phyloP scores from a whole-genome alignment of 2,329 filamentous ascomycete genomes.

The Tolypocladium ovalisporum region DNA sequence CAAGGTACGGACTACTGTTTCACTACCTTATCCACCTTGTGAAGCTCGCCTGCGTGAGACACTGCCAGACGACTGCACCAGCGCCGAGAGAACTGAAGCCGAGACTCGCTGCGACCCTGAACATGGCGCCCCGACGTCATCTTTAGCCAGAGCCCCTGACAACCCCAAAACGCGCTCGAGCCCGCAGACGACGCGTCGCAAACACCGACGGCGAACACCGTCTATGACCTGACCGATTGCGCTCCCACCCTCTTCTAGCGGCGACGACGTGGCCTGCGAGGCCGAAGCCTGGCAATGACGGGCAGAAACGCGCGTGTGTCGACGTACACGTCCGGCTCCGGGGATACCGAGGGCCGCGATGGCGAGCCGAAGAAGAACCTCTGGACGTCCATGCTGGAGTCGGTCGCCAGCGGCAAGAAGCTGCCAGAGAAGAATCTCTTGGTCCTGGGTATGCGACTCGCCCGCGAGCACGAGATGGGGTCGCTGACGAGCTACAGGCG shows the following conservation, averaged over 20 bases:
- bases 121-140: constrained; percentile 17
- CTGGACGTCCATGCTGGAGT: constrained; percentile 89
- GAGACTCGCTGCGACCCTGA: constrained; percentile 5
- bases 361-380: constrained; percentile 75
- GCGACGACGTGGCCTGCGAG: constrained; percentile 4
- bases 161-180: constrained; percentile 5
- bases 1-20: no score
- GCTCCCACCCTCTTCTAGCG: constrained; percentile 1
- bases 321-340: constrained; percentile 46
- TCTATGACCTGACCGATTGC: neutral
- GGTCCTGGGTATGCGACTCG: constrained; percentile 54
- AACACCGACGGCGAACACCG: constrained; percentile 1
- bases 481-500: constrained; percentile 43
- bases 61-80: neutral
- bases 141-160: constrained; percentile 12
- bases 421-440: constrained; percentile 87
- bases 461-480: neutral
- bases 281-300: constrained; percentile 28
- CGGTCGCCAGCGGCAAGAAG: constrained; percentile 79
- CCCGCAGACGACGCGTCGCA: neutral
- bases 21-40: no score
- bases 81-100: neutral
- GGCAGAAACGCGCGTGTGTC: constrained; percentile 44
- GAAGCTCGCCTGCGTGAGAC: neutral
- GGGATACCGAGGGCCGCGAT: constrained; percentile 44